Conservation (phyloP, 2,329 filamentous ascomycete genomes). For the Thermoascus crustaceus region DNA sequence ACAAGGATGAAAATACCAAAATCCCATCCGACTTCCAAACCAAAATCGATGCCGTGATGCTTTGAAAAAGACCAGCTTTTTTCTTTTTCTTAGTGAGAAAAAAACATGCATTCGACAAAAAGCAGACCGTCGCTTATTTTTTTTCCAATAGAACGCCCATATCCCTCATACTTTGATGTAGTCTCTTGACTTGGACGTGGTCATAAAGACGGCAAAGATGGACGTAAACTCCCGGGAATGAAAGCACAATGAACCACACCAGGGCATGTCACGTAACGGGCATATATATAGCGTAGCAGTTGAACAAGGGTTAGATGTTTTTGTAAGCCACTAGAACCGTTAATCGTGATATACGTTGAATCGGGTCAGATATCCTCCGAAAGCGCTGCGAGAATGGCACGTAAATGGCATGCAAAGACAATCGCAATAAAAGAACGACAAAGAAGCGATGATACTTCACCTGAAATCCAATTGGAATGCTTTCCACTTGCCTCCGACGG, state of each 20-base stretch:
- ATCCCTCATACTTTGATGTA: background rate
- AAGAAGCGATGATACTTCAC: conserved; percentile 19
- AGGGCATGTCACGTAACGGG: background rate
- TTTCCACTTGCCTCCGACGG: conserved; percentile 40
- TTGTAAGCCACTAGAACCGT: background rate
- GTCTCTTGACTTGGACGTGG: background rate
- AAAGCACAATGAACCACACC: background rate
- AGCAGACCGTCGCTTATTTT: background rate
- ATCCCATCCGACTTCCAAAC: background rate
- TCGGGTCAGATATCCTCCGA: background rate
- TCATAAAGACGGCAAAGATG: no score
- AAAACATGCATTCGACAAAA: conserved; percentile 1
- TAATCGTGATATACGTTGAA: conserved; percentile 1
- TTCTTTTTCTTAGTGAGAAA: conserved; percentile 7
- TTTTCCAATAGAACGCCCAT: background rate
- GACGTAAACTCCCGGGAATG: no score
- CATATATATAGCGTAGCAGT: conserved; percentile 1
- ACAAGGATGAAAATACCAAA: background rate
- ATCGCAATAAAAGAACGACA: background rate
- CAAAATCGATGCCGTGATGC: background rate
- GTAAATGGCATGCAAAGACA: background rate
- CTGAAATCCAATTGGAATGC: conserved; percentile 41
- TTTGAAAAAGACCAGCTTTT: conserved; percentile 21
- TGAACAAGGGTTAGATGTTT: background rate
- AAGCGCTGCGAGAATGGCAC: conserved; percentile 2